Conservation (phyloP, 2,329 filamentous ascomycete genomes). For the Biscogniauxia sp. region DNA sequence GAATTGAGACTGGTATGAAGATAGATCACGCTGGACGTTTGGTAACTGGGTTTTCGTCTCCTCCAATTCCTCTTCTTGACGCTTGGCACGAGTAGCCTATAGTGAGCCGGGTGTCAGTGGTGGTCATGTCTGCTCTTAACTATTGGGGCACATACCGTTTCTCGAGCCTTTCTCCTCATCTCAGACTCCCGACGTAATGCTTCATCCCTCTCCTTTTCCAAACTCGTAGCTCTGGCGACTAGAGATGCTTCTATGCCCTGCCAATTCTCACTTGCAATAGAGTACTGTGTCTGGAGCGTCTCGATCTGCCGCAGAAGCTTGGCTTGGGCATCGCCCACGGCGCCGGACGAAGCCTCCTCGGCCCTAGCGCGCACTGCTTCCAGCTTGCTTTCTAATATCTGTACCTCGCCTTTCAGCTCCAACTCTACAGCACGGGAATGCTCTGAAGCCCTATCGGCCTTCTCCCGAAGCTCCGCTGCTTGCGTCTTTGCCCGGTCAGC, state of each 20-base stretch:
- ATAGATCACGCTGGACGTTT: conserved; percentile 62
- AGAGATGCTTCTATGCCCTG: conserved; percentile 90
- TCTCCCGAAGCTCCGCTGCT: conserved; percentile 69
- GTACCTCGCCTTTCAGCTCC: conserved; percentile 75
- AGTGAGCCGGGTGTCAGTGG: conserved; percentile 24
- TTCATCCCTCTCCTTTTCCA: conserved; percentile 93
- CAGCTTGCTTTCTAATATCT: conserved; percentile 81
- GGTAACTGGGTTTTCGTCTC: conserved; percentile 61
- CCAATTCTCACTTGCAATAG: conserved; percentile 95
- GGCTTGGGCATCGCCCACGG: conserved; percentile 77
- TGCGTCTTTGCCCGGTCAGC: conserved; percentile 66
- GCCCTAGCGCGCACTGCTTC: conserved; percentile 81
- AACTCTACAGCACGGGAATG: conserved; percentile 65
- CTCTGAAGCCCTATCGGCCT: conserved; percentile 70
- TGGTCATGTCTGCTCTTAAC: not conserved
- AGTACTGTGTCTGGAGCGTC: conserved; percentile 91
- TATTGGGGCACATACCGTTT: conserved; percentile 60
- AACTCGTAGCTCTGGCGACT: conserved; percentile 68
- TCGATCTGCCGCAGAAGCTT: conserved; percentile 93
- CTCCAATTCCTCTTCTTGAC: conserved; percentile 81
- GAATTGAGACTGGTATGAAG: conserved; percentile 56
- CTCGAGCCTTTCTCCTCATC: conserved; percentile 82
- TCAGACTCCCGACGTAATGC: conserved; percentile 79
- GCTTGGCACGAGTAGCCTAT: conserved; percentile 62
- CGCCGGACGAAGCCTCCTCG: conserved; percentile 85